These are phyloP conservation scores for Tanacetum coccineum DNA, from an alignment of 129 eudicot genomes.

Conservation along the genomic window DNA sequence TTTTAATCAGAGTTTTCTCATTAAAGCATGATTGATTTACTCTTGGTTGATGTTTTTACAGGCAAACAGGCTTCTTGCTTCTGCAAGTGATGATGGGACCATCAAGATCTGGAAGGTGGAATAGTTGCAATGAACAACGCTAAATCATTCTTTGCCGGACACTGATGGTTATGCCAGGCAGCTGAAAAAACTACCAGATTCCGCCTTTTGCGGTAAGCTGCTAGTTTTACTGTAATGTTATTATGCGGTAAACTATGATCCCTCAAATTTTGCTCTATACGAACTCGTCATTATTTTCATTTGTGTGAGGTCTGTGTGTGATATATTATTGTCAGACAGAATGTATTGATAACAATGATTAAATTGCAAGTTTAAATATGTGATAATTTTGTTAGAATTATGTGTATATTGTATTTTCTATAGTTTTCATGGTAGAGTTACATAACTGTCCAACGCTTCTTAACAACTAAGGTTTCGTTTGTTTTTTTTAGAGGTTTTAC, in stretches of 20 bases:
- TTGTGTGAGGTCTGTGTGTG: not conserved
- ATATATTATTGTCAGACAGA: too few species aligned
- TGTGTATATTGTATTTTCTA: not conserved
- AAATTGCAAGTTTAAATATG: too few species aligned
- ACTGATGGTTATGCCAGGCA: not conserved
- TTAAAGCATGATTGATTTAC: not conserved
- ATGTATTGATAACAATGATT: too few species aligned
- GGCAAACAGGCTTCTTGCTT: slow-evolving; percentile 69
- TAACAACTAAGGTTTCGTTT: too few species aligned
- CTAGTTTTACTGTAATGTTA: not conserved
- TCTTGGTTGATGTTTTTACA: slow-evolving; percentile 20
- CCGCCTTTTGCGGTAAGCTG: not conserved
- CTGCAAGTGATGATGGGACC: slow-evolving; percentile 86
- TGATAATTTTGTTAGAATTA: not conserved
- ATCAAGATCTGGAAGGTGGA: slow-evolving; percentile 75
- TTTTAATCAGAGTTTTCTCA: not conserved
- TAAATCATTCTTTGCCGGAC: not conserved
- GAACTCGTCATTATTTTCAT: not conserved
- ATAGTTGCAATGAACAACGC: slow-evolving; percentile 16
- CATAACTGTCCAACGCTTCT: too few species aligned
- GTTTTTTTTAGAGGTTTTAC: too few species aligned
- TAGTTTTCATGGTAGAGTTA: not conserved
- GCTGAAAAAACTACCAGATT: not conserved
- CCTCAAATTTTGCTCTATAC: too few species aligned
- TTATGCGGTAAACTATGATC: not conserved